Conservation (phyloP, 75 land plant species). For the Pinus albicaulis region DNA sequence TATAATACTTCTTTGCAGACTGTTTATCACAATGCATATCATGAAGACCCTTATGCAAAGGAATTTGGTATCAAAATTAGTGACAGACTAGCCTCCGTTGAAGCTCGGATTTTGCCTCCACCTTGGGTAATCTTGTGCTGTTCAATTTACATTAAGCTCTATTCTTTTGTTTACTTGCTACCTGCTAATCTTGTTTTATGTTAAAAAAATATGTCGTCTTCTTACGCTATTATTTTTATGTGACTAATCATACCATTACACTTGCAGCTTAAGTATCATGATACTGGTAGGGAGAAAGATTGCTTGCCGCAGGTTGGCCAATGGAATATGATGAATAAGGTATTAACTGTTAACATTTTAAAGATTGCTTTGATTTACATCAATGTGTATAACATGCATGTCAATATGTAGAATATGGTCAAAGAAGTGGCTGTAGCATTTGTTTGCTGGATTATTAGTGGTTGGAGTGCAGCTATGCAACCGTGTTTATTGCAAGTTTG, state of each 20-base stretch:
- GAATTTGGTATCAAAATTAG: constrained; percentile 92
- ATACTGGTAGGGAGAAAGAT: constrained; percentile 84
- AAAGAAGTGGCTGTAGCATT: too few relatives aligned
- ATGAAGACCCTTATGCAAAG: constrained; percentile 78
- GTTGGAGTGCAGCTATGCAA: too few relatives aligned
- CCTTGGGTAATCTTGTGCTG: constrained; percentile 58
- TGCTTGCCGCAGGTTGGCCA: constrained; percentile 90
- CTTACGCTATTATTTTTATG: not conserved
- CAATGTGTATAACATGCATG: too few relatives aligned
- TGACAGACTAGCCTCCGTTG: constrained; percentile 72
- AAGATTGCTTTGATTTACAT: not conserved
- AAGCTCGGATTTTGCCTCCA: constrained; percentile 88
- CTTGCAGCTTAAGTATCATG: constrained; percentile 85
- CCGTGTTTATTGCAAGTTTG: too few relatives aligned
- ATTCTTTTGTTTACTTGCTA: not conserved
- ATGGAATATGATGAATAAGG: constrained; percentile 99
- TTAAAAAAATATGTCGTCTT: not conserved
- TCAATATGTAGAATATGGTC: too few relatives aligned
- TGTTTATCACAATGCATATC: constrained; percentile 70
- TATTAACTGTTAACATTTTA: constrained; percentile 2
- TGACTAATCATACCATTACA: not conserved
- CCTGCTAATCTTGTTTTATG: not conserved
- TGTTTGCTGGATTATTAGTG: too few relatives aligned
- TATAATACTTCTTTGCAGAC: constrained; percentile 46
- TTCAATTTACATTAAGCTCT: not conserved